phyloP scores from a whole-genome alignment of 169 alveolate species.

The Cardiosporidium cionae region DNA sequence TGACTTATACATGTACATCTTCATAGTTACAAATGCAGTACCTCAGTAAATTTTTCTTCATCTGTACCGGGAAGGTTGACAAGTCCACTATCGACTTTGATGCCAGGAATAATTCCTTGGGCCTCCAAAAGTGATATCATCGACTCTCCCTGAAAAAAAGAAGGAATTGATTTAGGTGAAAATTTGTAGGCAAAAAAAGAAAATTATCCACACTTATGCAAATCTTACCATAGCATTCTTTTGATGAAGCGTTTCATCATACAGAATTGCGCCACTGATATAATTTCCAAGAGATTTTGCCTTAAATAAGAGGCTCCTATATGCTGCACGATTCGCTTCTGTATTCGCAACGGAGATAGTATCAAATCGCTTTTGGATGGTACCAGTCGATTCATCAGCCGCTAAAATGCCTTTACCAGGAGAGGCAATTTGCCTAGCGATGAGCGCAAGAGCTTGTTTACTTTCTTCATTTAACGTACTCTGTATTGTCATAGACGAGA shows the following conservation, averaged over 20 bases:
- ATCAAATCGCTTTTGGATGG: conserved; percentile 89
- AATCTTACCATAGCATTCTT: conserved; percentile 49
- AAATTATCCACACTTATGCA: neutral
- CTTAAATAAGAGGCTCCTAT: conserved; percentile 88
- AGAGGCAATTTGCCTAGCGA: conserved; percentile 36
- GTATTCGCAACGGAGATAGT: conserved; percentile 83
- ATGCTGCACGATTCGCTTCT: conserved; percentile 90
- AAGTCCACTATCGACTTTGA: conserved; percentile 92
- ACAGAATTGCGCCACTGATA: conserved; percentile 95
- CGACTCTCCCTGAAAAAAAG: conserved; percentile 56
- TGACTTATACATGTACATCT: too few relatives aligned
- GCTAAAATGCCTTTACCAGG: conserved; percentile 97
- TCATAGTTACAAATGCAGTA: too few relatives aligned
- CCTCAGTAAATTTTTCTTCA: conserved; percentile 68
- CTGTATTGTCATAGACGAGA: neutral
- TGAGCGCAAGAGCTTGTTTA: conserved; percentile 39
- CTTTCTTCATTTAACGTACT: conserved; percentile 9
- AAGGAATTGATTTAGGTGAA: too few relatives aligned
- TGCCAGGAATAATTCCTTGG: conserved; percentile 94
- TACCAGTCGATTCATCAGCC: conserved; percentile 94
- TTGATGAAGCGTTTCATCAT: conserved; percentile 96
- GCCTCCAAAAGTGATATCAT: conserved; percentile 73
- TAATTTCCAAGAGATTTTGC: conserved; percentile 80
- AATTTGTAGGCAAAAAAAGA: too few relatives aligned
- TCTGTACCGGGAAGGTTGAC: conserved; percentile 82